These are phyloP conservation scores for Bidens hawaiensis DNA, from an alignment of 140 eudicot species.

Conservation along the genomic window DNA sequence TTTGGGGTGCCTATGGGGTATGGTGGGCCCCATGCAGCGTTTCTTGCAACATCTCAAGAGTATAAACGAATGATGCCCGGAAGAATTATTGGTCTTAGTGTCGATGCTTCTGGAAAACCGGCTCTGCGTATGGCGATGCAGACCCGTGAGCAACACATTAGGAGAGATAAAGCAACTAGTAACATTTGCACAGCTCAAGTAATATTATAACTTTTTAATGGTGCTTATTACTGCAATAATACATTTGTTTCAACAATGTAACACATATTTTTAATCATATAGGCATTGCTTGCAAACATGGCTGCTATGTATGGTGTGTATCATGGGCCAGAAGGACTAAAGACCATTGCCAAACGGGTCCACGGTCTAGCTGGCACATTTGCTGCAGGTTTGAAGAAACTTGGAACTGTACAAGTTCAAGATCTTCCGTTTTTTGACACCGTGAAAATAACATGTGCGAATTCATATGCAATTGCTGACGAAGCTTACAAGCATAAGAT, in stretches of 20 bases:
- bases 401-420: slow-evolving; percentile 84
- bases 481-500: slow-evolving; percentile 80
- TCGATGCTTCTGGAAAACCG: slow-evolving; percentile 90
- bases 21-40: slow-evolving; percentile 99
- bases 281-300: slow-evolving; percentile 99
- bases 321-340: slow-evolving; percentile 98
- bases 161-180: slow-evolving; percentile 98
- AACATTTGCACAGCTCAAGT: slow-evolving; percentile 99
- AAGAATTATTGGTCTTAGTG: slow-evolving; percentile 93
- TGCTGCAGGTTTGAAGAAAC: slow-evolving; percentile 82
- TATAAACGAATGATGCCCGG: slow-evolving; percentile 99
- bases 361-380: slow-evolving; percentile 92
- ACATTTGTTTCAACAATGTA: neutral
- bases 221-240: neutral
- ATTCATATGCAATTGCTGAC: slow-evolving; percentile 65
- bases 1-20: slow-evolving; percentile 99
- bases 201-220: neutral
- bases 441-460: slow-evolving; percentile 78
- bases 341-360: slow-evolving; percentile 78
- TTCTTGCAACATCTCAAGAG: slow-evolving; percentile 94
- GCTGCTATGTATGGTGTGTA: slow-evolving; percentile 99
- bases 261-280: slow-evolving; percentile 10
- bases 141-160: slow-evolving; percentile 95
- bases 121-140: slow-evolving; percentile 99
- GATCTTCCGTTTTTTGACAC: slow-evolving; percentile 92